Evolutionary conservation across 192 early-diverging fungal species (phyloP), one percentile per base, ranked within the genome.

Genomic region (Coemansia sp.): DNA sequence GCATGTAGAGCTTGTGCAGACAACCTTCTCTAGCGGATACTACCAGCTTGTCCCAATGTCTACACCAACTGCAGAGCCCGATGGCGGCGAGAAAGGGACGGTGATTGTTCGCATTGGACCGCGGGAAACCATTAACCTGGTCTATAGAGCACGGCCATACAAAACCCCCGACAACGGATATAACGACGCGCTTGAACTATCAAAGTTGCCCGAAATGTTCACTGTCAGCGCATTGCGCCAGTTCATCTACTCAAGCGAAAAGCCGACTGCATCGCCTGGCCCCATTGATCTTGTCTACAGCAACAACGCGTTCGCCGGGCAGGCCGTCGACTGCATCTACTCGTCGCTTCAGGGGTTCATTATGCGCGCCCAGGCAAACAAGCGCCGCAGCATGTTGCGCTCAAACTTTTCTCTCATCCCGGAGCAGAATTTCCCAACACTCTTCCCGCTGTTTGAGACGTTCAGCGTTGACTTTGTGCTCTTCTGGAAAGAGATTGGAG

Each of bases 401-500:
- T 63, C 70, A 14, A 86, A 88, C 40, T 95, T 90, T 65, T 84
- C 93, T 0, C 83, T 74, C 30, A 83, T 96, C 7, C 72, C 88
- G 8, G 66, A 74, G 1, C 65, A 69, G 4, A 75, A 86, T 31
- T 82, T 91, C 23, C 40, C 66, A 13, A 70, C 78, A 19, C 67
- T 91, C 20, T 98, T 98, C 68, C 87, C 94, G 9, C 68, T 95
- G 9, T 98, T 91, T 70, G 90, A 87, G 62, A 89, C 88, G 8
- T 90, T 92, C 62, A 90, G 95, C 59, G 84, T 96, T 15, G 96
- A 98, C 61, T 84, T 98, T 59, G 80, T 87, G 11, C 62, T 98
- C 8, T 90, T 93, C 61, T 98, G 93, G 93, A 70, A 57, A 11
- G 65, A 71, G 33, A 23, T 52, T 3, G 78, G 65, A 42, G 72